These are phyloP conservation scores for Picea sitchensis DNA, from an alignment of 75 land plant genomes.

Conservation along the genomic window DNA sequence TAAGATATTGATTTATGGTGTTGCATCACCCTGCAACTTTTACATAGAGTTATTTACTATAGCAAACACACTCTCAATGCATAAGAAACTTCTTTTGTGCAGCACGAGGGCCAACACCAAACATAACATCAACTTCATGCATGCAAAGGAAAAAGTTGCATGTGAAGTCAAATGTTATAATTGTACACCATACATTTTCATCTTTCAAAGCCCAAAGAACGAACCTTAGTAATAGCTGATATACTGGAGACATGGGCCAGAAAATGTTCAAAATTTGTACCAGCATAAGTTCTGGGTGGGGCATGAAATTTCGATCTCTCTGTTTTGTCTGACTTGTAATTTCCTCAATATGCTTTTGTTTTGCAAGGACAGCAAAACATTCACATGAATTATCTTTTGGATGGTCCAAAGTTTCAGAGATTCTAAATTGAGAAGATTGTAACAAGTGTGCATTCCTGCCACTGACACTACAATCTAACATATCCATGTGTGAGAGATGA, in stretches of 20 bases:
- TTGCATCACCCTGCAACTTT: too few species aligned
- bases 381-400: neutral
- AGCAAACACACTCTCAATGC: neutral
- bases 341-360: neutral
- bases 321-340: neutral
- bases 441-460: neutral
- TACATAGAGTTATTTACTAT: too few species aligned
- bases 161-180: neutral
- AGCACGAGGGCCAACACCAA: neutral
- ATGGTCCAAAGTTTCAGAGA: neutral
- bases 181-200: neutral
- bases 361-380: neutral
- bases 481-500: neutral
- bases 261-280: neutral
- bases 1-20: too few species aligned
- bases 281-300: neutral
- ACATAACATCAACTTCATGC: neutral
- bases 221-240: neutral
- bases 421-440: neutral
- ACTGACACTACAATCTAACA: constrained; percentile 2
- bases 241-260: neutral
- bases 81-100: constrained; percentile 1
- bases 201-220: constrained; percentile 8
- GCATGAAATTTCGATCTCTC: neutral
- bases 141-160: neutral